Conservation (phyloP, 495 filamentous ascomycete genomes). For the Aspergillus indologenus region DNA sequence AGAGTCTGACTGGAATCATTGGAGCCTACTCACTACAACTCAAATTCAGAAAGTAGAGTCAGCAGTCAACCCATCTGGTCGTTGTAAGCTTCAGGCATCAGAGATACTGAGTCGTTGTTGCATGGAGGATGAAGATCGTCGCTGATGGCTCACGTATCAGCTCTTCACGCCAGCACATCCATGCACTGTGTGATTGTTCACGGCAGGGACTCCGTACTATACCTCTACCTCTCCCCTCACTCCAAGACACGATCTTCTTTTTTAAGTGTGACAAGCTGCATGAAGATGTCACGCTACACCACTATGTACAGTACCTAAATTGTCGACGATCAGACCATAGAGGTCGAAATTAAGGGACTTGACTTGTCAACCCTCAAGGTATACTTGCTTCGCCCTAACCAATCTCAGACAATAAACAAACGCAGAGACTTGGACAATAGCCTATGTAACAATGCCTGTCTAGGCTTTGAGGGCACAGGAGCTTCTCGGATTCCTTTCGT, state of each 20-base stretch:
- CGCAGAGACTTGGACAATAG: neutral
- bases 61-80: neutral
- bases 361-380: neutral
- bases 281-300: slow-evolving; percentile 2
- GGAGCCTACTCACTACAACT: neutral
- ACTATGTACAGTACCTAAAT: neutral
- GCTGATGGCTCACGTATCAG: neutral
- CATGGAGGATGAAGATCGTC: neutral
- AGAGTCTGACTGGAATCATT: neutral
- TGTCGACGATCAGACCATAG: slow-evolving; percentile 2
- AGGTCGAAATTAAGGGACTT: neutral
- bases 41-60: neutral
- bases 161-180: slow-evolving; percentile 5
- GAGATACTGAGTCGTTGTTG: too few relatives aligned
- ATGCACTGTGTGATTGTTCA: neutral
- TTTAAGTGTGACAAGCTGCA: neutral
- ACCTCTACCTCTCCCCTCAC: neutral
- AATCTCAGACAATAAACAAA: neutral
- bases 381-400: neutral
- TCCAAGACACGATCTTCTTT: neutral
- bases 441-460: too few relatives aligned
- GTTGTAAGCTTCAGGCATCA: neutral
- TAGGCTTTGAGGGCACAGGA: too few relatives aligned
- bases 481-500: too few relatives aligned
- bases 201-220: neutral